Evolutionary conservation across 2,329 filamentous ascomycete species (phyloP), one percentile per base, ranked within the genome.

Genomic region (Aspergillus sp.): DNA sequence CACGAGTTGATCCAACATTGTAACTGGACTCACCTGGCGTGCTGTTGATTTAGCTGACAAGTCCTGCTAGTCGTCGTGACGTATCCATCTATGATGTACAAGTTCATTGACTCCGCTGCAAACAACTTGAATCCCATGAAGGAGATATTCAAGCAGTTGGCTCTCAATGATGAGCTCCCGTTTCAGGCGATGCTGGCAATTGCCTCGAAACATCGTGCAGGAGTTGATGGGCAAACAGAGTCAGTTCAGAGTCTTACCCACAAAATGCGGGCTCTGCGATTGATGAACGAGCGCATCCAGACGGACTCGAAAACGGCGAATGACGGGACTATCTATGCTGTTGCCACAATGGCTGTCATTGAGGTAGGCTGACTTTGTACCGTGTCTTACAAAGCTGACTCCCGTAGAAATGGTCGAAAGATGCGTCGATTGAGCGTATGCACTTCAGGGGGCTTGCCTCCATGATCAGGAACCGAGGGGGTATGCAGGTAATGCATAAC

Each of bases 81-180:
- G 14, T 72, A 72, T 55, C 70, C 70, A n/a, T 64, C 69, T 27
- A 72, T 71, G 69, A 72, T 72, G 70, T 72, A 72, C 56, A 72
- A 71, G 52, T 67, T 72, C 56, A 65, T 62, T 51, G 62, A 65
- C 39, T 60, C 63, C 2, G 54, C 66, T 8, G 62, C 67, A 43
- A 59, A 66, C 33, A 71, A 37, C 12, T 23, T 53, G 19, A 53
- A 72, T 45, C 70, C 70, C 12, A 68, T 71, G 57, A 61, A 66
- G 59, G 67, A 63, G 40, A 72, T 72, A 55, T 72, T 72, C 45
- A 67, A 65, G 21, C 65, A 65, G 27, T 61, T 72, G 44, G 68
- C 68, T 3, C 52, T 72, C 24, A 65, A 70, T 39, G 69, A 71
- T 54, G 62, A 57, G n/a, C 58, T 70, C 23, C 66, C 70, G 5